A percentile compares a stretch with the other conserved stretches of the same genome.
These are phyloP conservation scores for Trifolium fragiferum DNA, from an alignment of 306 rosid species.

Conservation along the genomic window DNA sequence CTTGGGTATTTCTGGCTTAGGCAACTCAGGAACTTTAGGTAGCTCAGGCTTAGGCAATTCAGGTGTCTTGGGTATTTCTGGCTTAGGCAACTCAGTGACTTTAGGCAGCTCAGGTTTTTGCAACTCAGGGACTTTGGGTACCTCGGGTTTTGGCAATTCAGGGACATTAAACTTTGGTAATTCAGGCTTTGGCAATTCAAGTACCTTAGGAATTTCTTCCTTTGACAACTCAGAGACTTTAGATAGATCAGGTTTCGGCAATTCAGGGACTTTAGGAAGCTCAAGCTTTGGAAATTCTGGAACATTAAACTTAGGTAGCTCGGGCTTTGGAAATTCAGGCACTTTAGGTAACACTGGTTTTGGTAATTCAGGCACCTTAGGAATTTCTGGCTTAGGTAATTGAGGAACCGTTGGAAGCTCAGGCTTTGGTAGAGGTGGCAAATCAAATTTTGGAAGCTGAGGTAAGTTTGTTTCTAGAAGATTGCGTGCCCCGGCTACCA, in stretches of 20 bases:
- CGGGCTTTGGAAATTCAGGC: background rate
- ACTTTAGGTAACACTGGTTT: background rate
- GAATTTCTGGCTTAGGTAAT: background rate
- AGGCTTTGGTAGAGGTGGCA: constrained; percentile 12
- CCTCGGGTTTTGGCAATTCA: background rate
- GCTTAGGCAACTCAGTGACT: background rate
- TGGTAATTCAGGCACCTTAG: background rate
- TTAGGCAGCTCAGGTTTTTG: background rate
- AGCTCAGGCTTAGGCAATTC: background rate
- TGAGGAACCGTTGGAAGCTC: background rate
- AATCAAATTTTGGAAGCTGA: constrained; percentile 35
- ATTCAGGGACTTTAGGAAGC: background rate
- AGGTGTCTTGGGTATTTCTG: background rate
- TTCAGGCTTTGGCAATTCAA: background rate
- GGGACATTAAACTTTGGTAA: background rate
- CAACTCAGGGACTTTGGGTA: background rate
- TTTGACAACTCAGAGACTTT: background rate
- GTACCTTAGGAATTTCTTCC: background rate
- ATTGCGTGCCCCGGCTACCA: constrained; percentile 43
- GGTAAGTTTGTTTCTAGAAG: constrained; percentile 41
- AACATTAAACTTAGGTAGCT: background rate
- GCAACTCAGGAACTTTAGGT: background rate
- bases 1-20: background rate
- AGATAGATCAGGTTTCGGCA: background rate
- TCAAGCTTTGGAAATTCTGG: background rate